phyloP scores from a whole-genome alignment of 2,329 filamentous ascomycete species.

The Anthostomella pinea region DNA sequence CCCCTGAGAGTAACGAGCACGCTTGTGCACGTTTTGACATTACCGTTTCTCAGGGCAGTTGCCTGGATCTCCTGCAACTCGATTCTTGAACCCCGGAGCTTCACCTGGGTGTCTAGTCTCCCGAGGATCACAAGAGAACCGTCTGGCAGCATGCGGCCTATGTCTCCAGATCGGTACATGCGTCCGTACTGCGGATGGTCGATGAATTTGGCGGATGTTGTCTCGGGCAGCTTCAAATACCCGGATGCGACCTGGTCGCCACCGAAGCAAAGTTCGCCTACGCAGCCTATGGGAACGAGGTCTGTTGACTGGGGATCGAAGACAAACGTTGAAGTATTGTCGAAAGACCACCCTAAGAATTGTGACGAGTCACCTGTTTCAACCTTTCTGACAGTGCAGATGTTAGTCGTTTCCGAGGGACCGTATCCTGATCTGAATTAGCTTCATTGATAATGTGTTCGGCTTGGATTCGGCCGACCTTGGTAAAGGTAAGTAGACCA shows the following conservation, averaged over 20 bases:
- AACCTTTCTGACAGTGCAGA: slow-evolving; percentile 73
- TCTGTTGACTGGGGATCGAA: slow-evolving; percentile 44
- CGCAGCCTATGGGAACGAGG: slow-evolving; percentile 64
- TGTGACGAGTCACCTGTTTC: slow-evolving; percentile 56
- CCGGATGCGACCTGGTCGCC: slow-evolving; percentile 77
- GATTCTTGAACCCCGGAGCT: slow-evolving; percentile 75
- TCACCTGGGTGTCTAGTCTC: slow-evolving; percentile 75
- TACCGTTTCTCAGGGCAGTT: slow-evolving; percentile 49
- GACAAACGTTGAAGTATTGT: slow-evolving; percentile 74
- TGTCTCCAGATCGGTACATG: slow-evolving; percentile 79
- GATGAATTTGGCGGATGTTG: slow-evolving; percentile 67
- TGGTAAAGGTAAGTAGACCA: slow-evolving; percentile 74
- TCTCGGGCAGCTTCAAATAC: slow-evolving; percentile 60
- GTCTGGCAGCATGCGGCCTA: slow-evolving; percentile 75
- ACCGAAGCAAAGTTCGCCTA: slow-evolving; percentile 84
- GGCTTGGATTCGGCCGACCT: slow-evolving; percentile 39
- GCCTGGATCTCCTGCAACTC: slow-evolving; percentile 75
- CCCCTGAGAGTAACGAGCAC: slow-evolving; percentile 49
- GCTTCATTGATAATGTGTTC: background rate
- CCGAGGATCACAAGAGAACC: slow-evolving; percentile 72
- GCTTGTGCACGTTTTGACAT: slow-evolving; percentile 61
- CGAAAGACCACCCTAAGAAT: slow-evolving; percentile 72
- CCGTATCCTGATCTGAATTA: slow-evolving; percentile 58
- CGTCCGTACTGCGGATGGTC: slow-evolving; percentile 65
- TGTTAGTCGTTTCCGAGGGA: slow-evolving; percentile 83